Evolutionary conservation across 495 filamentous ascomycete genomes (phyloP), one percentile per base, ranked within the genome.

Genomic region (Achaetomiella virescens): DNA sequence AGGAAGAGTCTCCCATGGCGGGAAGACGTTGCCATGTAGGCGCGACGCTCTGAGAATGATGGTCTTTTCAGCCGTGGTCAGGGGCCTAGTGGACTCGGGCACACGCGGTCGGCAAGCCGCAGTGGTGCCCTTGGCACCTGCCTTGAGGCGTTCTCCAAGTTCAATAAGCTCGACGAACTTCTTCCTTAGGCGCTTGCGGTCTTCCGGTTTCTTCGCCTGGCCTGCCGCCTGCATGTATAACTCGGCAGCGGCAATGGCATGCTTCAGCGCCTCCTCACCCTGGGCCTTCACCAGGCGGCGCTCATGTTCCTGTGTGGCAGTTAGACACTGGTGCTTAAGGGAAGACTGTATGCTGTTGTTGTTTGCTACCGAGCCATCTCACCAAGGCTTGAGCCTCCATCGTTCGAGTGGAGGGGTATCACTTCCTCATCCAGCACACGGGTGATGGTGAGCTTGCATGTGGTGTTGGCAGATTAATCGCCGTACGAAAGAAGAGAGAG

Each of bases 1-100:
- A 0, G 90, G 89, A 25, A 80, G 64, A 12, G 69, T 67, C 15
- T 79, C 74, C 93, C 93, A 98, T 5, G 88, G 90, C 9, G 84
- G 89, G 61, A 95, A 97, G 4, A 81, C 74, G 57, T 81, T 85
- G 8, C 87, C 87, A 65, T 95, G 87, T 10, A 98, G 71, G 49
- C 84, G 86, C 14, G 90, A 90, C 2, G 82, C 81, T 57, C 85
- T 83, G 10, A 90, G 74, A 7, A 97, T 70, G 29, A 97, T 84
- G 18, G 88, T 85, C 62, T 93, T 76, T 61, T 97, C 95, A 22
- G 80, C 76, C 5, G 77, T 86, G 8, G 88, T 78, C 48, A 87
- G 75, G 54, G 78, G 73, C 21, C 88, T 84, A 14, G 74, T 79
- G 18, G 85, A 85, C 17, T 71, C 64, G n/a, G 84, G 78, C 15